Evolutionary conservation across 306 rosid species (phyloP).

Genomic region (Sphenostylis stenocarpa): DNA sequence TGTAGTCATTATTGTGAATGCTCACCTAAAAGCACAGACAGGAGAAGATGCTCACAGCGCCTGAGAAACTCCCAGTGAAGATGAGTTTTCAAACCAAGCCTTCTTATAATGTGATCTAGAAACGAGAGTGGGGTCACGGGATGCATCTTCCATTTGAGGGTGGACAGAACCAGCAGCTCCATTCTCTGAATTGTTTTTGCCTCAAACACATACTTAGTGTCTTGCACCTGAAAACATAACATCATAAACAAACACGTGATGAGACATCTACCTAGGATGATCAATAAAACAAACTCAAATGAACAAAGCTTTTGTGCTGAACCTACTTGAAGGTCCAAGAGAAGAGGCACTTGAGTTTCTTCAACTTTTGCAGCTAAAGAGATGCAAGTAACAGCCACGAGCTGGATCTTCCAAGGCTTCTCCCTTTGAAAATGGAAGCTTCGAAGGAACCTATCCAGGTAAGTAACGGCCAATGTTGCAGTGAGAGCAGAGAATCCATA

Average conservation of each 20-base stretch:
- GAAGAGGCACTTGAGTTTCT: constrained; percentile 90
- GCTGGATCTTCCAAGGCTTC: constrained; percentile 89
- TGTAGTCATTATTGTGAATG: background rate
- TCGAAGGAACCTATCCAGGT: constrained; percentile 66
- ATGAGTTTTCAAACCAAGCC: constrained; percentile 70
- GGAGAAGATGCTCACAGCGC: constrained; percentile 74
- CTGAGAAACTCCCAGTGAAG: constrained; percentile 74
- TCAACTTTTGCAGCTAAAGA: constrained; percentile 96
- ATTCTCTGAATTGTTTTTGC: constrained; percentile 86
- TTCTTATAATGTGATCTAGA: constrained; percentile 70
- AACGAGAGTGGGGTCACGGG: constrained; percentile 89
- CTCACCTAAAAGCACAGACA: constrained; percentile 73
- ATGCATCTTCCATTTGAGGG: constrained; percentile 94
- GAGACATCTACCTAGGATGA: background rate
- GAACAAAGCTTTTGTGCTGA: background rate
- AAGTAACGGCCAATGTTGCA: constrained; percentile 78
- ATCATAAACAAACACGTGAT: background rate
- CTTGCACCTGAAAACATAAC: constrained; percentile 56
- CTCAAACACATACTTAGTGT: constrained; percentile 62
- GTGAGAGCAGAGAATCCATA: constrained; percentile 77
- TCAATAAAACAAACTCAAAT: background rate
- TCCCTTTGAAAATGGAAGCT: constrained; percentile 68
- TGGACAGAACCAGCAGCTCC: constrained; percentile 82
- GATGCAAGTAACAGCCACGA: constrained; percentile 87
- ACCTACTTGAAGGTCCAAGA: constrained; percentile 85